Conservation (phyloP, 2,329 filamentous ascomycete genomes). For the Aspergillus sp. region DNA sequence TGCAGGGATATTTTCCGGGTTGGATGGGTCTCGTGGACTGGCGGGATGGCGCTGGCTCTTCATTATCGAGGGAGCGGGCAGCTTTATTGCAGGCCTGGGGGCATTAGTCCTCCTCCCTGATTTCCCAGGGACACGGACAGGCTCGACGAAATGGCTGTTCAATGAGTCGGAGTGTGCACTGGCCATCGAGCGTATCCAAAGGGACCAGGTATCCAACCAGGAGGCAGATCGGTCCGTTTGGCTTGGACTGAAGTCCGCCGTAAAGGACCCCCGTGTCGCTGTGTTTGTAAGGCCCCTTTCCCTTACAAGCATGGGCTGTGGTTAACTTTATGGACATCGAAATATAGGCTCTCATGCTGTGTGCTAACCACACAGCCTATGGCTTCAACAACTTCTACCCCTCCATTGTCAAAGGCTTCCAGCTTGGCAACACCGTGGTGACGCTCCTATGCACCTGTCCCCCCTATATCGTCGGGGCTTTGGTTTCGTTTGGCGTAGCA, state of each 20-base stretch:
- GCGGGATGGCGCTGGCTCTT: conserved; percentile 24
- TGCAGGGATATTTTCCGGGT: conserved; percentile 15
- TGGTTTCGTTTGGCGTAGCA: conserved; percentile 9
- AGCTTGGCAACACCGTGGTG: conserved; percentile 14
- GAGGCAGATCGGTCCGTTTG: background rate
- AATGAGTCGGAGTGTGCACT: background rate
- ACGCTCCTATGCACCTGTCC: conserved; percentile 14
- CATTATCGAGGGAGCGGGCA: conserved; percentile 19
- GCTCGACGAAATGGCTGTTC: background rate
- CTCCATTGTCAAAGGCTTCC: conserved; percentile 17
- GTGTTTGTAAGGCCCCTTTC: background rate
- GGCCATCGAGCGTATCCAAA: background rate
- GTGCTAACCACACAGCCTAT: conserved; percentile 26
- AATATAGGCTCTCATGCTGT: background rate
- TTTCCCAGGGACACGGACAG: background rate
- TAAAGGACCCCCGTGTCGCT: background rate
- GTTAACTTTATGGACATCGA: too few relatives aligned
- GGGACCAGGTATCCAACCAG: background rate
- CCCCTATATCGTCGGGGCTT: conserved; percentile 5
- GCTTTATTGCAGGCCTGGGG: background rate
- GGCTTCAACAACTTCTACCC: conserved; percentile 40
- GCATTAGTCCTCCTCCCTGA: background rate
- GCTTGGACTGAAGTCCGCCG: conserved; percentile 1
- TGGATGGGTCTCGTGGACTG: conserved; percentile 12
- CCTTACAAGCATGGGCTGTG: too few relatives aligned